Evolutionary conservation across 306 rosid species (phyloP).

Genomic region (Fragaria ananassa): DNA sequence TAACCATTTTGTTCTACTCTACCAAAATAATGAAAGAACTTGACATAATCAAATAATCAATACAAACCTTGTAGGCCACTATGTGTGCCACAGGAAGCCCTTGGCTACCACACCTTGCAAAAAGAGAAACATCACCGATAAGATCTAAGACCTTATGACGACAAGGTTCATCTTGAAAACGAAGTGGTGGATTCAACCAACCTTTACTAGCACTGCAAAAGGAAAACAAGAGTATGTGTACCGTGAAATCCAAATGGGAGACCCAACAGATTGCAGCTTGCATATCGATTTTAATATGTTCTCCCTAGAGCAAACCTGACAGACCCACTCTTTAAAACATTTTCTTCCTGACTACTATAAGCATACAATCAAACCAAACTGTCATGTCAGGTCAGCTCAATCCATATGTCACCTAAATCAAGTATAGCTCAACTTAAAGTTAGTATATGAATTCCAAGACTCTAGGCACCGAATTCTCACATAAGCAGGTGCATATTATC

Average conservation of each 20-base stretch:
- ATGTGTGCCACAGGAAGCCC: slow-evolving; percentile 90
- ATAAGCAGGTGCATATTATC: not conserved
- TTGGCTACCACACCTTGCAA: slow-evolving; percentile 74
- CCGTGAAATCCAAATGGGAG: slow-evolving; percentile 1
- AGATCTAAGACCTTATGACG: slow-evolving; percentile 91
- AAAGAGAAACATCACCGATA: slow-evolving; percentile 82
- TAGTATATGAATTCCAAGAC: not conserved
- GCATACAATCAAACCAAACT: slow-evolving; percentile 11
- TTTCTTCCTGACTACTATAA: not conserved
- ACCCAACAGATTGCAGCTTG: not conserved
- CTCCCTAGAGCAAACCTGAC: not conserved
- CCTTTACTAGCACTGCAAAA: slow-evolving; percentile 57
- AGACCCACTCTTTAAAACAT: not conserved
- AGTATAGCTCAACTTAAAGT: not conserved
- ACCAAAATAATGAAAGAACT: slow-evolving; percentile 3
- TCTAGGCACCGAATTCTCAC: too few relatives aligned
- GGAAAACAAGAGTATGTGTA: slow-evolving; percentile 12
- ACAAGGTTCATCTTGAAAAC: slow-evolving; percentile 78
- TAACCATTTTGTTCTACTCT: not conserved
- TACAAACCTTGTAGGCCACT: slow-evolving; percentile 64
- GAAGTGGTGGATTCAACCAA: slow-evolving; percentile 91
- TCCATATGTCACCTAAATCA: not conserved
- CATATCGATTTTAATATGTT: slow-evolving; percentile 4
- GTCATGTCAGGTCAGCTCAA: slow-evolving; percentile 3
- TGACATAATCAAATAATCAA: slow-evolving; percentile 13